phyloP scores from a whole-genome alignment of 2,329 filamentous ascomycete genomes.

The Colletotrichum sublineola region DNA sequence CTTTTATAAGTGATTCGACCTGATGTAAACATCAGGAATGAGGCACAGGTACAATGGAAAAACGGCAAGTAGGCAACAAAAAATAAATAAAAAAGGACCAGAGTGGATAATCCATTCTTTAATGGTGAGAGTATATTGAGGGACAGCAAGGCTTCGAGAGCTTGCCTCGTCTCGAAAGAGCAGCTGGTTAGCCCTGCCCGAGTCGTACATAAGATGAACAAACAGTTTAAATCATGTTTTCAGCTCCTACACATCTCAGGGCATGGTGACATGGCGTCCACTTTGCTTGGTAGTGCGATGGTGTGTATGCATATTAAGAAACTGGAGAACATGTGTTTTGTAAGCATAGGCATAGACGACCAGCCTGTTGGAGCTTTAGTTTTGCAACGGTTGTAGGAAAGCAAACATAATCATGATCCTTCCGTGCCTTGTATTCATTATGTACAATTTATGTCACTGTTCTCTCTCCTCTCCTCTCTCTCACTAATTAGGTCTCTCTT shows the following conservation, averaged over 20 bases:
- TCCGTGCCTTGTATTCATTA: too few relatives aligned
- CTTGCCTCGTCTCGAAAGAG: conserved; percentile 22
- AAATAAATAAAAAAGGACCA: conserved; percentile 22
- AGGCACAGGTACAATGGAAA: conserved; percentile 38
- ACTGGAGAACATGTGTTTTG: neutral
- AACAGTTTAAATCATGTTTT: conserved; percentile 20
- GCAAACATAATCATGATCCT: neutral
- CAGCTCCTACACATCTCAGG: neutral
- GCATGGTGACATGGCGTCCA: neutral
- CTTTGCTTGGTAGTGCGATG: neutral
- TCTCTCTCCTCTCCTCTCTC: neutral
- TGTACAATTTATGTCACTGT: neutral
- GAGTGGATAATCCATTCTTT: conserved; percentile 16
- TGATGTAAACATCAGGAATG: conserved; percentile 28
- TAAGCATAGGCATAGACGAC: neutral
- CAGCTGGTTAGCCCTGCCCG: conserved; percentile 6
- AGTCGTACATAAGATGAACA: conserved; percentile 20
- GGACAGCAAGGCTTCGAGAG: conserved; percentile 7
- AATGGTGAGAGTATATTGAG: conserved; percentile 21
- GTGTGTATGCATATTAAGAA: neutral
- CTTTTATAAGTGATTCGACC: conserved; percentile 38
- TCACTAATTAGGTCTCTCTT: neutral
- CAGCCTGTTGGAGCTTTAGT: neutral
- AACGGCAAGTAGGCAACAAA: conserved; percentile 40
- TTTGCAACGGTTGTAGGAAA: neutral